Base-by-base conservation (phyloP, 2,329 filamentous ascomycete genomes). In the Chrysoporthe austroafricana region DNA sequence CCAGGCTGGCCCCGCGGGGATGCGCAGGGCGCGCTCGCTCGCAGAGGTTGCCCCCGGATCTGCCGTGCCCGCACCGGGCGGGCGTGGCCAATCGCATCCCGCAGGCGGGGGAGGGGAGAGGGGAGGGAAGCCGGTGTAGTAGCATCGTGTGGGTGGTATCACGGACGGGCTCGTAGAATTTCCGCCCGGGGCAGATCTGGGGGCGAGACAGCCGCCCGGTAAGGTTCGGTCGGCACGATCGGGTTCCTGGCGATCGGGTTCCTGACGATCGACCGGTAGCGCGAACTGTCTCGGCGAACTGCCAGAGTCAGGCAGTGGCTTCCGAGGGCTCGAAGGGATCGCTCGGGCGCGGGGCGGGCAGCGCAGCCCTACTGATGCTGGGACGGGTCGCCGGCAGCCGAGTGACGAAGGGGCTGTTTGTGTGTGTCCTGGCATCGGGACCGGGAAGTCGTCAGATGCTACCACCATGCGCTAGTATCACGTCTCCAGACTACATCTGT, bases 211-310 rank as follows among this genome's bases (percentile, higher is more conserved):
- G 32, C 54, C 14, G 54, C 34, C 34, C 54, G 34, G 26, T 57
- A 57, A 57, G 16, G 54, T 57, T 57, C 50, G 26, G 54, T 57
- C 54, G 32, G 54, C 32, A 57, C 54, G 54, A 54, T 54, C 50
- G 50, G 50, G 21, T 32, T 32, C 50, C 50, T 54, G 50, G 50
- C 50, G 50, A 54, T 54, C 50, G 50, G 54, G 54, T 57, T 57
- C 54, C 54, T 57, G 54, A 57, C 32, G 54, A 39, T 57, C 32
- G 34, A 32, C 54, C 32, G 32, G 54, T 36, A 57, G 32, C 32
- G 34, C 9, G 54, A 57, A 57, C 54, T 16, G 54, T 0, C 34
- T 57, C 54, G 32, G 54, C 34, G 54, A 8, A 34, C 34, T 36
- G 54, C 34, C 54, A 9, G 54, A 36, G 54, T 36, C 11, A 39